Percentiles rank a stretch among this genome's conserved stretches.
These are phyloP conservation scores for Filosporella fistucella DNA, from an alignment of 495 filamentous ascomycete genomes.

Conservation along the genomic window DNA sequence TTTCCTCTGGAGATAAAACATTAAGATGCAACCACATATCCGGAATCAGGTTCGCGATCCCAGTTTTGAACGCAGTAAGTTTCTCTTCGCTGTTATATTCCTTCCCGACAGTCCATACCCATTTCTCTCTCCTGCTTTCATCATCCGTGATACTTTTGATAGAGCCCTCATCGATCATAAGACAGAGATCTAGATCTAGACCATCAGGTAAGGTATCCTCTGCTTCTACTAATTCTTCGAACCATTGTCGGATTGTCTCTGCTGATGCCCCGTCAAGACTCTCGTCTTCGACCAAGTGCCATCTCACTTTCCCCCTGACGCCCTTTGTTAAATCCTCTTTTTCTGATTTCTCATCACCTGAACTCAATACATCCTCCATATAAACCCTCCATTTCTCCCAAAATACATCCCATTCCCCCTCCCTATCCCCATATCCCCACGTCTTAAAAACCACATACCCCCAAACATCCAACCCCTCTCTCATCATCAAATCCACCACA, in stretches of 20 bases:
- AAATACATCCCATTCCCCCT: background rate
- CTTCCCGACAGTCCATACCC: background rate
- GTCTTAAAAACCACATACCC: background rate
- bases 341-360: background rate
- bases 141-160: background rate
- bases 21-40: background rate
- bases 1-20: background rate
- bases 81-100: background rate
- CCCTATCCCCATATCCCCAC: background rate
- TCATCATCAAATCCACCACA: too few relatives aligned
- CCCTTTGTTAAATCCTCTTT: background rate
- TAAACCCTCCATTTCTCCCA: background rate
- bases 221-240: background rate
- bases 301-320: background rate
- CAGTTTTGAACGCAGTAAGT: background rate
- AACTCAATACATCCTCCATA: too few relatives aligned
- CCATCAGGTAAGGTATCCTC: background rate
- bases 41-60: background rate
- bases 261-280: background rate
- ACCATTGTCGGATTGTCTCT: background rate
- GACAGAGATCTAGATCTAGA: background rate
- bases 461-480: background rate
- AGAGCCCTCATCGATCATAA: background rate
- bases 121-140: background rate
- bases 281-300: background rate